These are phyloP conservation scores for Fusarium proliferatum DNA, from an alignment of 2,329 filamentous ascomycete genomes.

Conservation along the genomic window DNA sequence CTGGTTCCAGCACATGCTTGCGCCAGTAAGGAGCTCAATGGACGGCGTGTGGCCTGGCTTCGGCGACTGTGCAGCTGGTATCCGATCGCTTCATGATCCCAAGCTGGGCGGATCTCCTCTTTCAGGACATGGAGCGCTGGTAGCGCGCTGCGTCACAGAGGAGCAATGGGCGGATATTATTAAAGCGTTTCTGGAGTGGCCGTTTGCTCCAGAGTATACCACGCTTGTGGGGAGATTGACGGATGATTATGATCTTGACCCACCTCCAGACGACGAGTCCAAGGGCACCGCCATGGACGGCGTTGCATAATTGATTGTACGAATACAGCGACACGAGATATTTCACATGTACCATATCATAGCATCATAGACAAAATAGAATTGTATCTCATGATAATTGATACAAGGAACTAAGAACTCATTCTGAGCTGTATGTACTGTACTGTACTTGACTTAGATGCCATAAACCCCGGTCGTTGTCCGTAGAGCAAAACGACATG, in stretches of 20 bases:
- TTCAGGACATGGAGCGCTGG: slow-evolving; percentile 55
- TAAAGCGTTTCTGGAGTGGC: slow-evolving; percentile 73
- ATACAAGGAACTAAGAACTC: slow-evolving; percentile 27
- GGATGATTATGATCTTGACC: slow-evolving; percentile 42
- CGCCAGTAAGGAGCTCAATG: slow-evolving; percentile 58
- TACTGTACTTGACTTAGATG: slow-evolving; percentile 13
- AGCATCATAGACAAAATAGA: neutral
- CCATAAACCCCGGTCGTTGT: slow-evolving; percentile 22
- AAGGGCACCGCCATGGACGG: slow-evolving; percentile 32
- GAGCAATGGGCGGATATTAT: slow-evolving; percentile 68
- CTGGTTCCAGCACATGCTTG: slow-evolving; percentile 58
- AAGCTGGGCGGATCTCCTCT: slow-evolving; percentile 58
- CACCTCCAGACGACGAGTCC: slow-evolving; percentile 42
- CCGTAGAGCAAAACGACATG: slow-evolving; percentile 24
- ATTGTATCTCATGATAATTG: slow-evolving; percentile 12
- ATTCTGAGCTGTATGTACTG: slow-evolving; percentile 35
- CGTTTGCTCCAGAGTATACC: slow-evolving; percentile 65
- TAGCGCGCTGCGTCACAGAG: slow-evolving; percentile 61
- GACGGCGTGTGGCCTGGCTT: slow-evolving; percentile 70
- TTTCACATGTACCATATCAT: slow-evolving; percentile 9
- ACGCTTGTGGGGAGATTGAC: slow-evolving; percentile 59
- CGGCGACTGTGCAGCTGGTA: slow-evolving; percentile 60
- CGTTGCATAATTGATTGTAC: neutral
- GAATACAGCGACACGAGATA: neutral
- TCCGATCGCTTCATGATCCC: slow-evolving; percentile 62